Conservation (phyloP, 1,284 basidiomycete species). For the Cutaneotrichosporon sp. region DNA sequence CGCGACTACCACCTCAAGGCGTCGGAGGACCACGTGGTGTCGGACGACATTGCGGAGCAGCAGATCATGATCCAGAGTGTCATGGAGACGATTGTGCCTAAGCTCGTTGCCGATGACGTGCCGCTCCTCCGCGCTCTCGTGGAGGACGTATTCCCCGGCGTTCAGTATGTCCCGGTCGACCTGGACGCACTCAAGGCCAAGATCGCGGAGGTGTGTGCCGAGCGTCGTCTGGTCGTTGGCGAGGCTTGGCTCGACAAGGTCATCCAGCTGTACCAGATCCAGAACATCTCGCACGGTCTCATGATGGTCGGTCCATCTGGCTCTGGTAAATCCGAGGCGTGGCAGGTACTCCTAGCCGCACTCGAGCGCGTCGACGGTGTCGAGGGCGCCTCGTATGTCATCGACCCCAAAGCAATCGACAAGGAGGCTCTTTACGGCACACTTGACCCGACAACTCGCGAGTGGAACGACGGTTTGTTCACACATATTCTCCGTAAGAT, state of each 20-base stretch:
- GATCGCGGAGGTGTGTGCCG: conserved; percentile 79
- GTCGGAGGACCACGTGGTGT: conserved; percentile 33
- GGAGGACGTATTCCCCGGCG: conserved; percentile 95
- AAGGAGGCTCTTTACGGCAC: conserved; percentile 98
- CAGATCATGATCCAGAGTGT: conserved; percentile 98
- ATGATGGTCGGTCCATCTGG: conserved; percentile 99
- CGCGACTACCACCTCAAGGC: conserved; percentile 65
- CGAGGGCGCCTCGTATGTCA: conserved; percentile 92
- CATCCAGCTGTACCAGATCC: conserved; percentile 96
- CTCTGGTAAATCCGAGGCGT: conserved; percentile 94
- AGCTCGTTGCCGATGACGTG: conserved; percentile 95
- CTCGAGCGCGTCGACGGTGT: conserved; percentile 85
- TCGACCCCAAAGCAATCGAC: conserved; percentile 98
- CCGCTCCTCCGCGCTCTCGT: conserved; percentile 89
- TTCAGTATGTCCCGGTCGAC: conserved; percentile 84
- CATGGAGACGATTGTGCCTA: conserved; percentile 98
- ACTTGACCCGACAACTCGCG: conserved; percentile 92
- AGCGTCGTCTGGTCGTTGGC: conserved; percentile 76
- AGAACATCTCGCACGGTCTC: conserved; percentile 97
- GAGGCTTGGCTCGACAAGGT: conserved; percentile 94
- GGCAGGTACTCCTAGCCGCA: conserved; percentile 88
- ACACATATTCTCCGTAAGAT: conserved; percentile 97
- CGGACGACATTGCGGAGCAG: conserved; percentile 74
- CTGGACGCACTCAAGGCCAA: conserved; percentile 77
- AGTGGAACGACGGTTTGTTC: conserved; percentile 99